Evolutionary conservation across 2,329 filamentous ascomycete genomes (phyloP).

Genomic region (Teratosphaeria nubilosa): DNA sequence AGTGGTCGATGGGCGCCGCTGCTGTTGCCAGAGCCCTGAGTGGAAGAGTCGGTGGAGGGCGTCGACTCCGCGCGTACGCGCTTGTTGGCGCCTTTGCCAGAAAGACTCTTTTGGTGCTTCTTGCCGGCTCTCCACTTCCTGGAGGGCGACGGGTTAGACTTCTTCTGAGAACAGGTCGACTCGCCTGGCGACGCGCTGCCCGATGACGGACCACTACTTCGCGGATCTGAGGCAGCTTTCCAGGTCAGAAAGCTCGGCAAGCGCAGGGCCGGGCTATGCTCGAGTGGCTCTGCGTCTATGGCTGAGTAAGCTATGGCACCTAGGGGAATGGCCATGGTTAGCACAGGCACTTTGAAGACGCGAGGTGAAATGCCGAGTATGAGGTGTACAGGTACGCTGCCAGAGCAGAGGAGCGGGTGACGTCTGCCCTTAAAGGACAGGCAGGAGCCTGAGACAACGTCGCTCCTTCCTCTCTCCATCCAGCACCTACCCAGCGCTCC

Average conservation of each 20-base stretch:
- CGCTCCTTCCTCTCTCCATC: neutral
- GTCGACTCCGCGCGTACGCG: constrained; percentile 3
- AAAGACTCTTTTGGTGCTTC: constrained; percentile 11
- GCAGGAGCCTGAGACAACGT: neutral
- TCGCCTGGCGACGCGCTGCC: constrained; percentile 1
- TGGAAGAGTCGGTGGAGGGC: neutral
- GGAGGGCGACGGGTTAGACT: constrained; percentile 1
- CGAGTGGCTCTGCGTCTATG: neutral
- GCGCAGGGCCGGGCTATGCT: neutral
- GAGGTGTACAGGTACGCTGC: too few relatives aligned
- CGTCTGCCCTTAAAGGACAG: neutral
- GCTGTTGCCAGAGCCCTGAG: neutral
- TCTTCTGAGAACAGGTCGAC: constrained; percentile 1
- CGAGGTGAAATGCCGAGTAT: too few relatives aligned
- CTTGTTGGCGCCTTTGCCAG: constrained; percentile 8
- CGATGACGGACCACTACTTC: neutral
- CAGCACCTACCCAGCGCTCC: neutral
- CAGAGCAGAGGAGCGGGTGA: neutral
- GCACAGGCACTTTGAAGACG: constrained; percentile 3
- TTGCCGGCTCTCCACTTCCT: constrained; percentile 7
- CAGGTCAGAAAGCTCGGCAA: neutral
- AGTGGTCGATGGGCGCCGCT: neutral
- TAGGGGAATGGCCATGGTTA: constrained; percentile 12
- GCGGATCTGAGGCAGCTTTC: neutral
- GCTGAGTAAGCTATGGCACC: constrained; percentile 6